Percentiles rank a stretch among this genome's conserved stretches.
Conservation (phyloP, 2,329 filamentous ascomycete genomes). For the Alternaria sp. region DNA sequence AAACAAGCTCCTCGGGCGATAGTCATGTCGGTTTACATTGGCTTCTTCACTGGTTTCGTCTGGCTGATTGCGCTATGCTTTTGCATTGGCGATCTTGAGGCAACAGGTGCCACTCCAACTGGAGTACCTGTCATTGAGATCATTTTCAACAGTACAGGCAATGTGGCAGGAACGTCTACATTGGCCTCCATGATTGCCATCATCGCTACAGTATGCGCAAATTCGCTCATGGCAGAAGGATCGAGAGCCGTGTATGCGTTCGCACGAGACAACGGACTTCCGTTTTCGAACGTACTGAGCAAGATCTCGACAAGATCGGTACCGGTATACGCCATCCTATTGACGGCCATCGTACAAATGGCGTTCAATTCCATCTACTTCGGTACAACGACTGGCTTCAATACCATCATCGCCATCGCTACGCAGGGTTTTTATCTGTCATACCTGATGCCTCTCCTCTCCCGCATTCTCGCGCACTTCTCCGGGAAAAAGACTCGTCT, state of each 20-base stretch:
- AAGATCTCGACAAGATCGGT: constrained; percentile 60
- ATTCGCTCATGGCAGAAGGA: constrained; percentile 59
- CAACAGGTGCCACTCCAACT: constrained; percentile 57
- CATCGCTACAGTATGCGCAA: constrained; percentile 58
- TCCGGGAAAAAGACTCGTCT: constrained; percentile 55
- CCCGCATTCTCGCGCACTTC: constrained; percentile 60
- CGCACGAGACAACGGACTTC: constrained; percentile 63
- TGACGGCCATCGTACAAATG: constrained; percentile 60
- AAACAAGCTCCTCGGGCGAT: constrained; percentile 61
- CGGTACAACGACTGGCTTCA: constrained; percentile 63
- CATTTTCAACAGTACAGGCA: constrained; percentile 60
- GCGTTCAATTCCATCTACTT: constrained; percentile 66
- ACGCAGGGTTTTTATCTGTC: constrained; percentile 68
- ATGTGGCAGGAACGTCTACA: constrained; percentile 56
- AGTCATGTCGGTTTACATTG: constrained; percentile 51
- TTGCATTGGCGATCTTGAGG: constrained; percentile 56
- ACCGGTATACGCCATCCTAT: constrained; percentile 60
- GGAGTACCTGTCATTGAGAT: constrained; percentile 64
- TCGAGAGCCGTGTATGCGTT: constrained; percentile 59
- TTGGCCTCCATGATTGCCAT: constrained; percentile 59
- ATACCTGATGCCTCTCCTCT: constrained; percentile 64
- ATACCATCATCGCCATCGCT: constrained; percentile 65
- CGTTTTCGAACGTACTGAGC: constrained; percentile 59
- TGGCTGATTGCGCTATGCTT: constrained; percentile 54
- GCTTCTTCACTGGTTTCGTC: constrained; percentile 51